Conservation (phyloP, 345 rosid genomes). For the Eucalyptus grandis region DNA sequence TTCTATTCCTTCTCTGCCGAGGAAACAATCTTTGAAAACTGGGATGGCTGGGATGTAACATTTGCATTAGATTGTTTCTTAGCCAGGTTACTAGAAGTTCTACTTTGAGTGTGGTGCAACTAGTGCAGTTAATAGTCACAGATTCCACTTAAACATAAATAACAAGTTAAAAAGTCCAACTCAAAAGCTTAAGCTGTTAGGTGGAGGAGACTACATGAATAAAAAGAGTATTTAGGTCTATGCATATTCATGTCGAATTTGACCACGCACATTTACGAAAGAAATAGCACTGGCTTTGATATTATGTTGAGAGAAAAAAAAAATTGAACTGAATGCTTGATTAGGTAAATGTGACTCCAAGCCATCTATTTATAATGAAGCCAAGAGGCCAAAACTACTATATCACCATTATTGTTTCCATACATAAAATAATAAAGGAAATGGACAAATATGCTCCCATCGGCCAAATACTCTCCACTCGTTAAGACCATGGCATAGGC, state of each 20-base stretch:
- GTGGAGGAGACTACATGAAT: not conserved
- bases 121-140: not conserved
- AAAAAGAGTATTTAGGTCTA: not conserved
- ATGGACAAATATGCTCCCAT: not conserved
- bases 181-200: not conserved
- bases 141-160: not conserved
- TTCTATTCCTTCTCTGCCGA: not conserved
- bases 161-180: not conserved
- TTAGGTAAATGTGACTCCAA: not conserved
- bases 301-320: not conserved
- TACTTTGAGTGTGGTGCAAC: not conserved
- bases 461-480: not conserved
- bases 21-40: not conserved
- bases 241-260: not conserved
- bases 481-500: not conserved
- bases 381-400: not conserved
- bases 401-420: not conserved
- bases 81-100: not conserved
- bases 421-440: not conserved
- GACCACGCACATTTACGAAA: not conserved
- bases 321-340: not conserved
- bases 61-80: not conserved
- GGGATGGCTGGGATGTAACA: not conserved
- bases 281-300: not conserved
- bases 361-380: too few species aligned